Evolutionary conservation across 1,284 basidiomycete species (phyloP), one percentile per base, ranked within the genome.

Genomic region (Apiotrichum gracile): DNA sequence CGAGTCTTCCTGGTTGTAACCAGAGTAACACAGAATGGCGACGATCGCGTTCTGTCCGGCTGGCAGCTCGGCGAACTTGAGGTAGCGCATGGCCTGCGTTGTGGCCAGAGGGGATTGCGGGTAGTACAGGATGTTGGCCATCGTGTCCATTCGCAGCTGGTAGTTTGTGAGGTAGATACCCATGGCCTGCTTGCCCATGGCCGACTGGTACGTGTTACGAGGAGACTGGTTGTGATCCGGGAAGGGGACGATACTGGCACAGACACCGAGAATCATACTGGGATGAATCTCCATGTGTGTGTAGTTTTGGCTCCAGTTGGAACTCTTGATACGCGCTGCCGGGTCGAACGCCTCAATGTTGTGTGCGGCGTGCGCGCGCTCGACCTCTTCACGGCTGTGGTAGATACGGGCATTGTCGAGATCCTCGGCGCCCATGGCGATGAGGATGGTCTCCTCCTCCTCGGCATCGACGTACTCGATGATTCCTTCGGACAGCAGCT

Each of bases 101-200:
- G 94, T 97, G 0, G 94, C 94, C 34, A 98, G 85, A 27, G 94
- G 96, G 72, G 97, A 97, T 78, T 99, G 96, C 17, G 96, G 96
- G 70, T 99, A 99, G 76, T 93, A 97, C 57, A 94, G 81, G 60
- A 97, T 93, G 71, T 97, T 96, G 61, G 91, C 89, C 91, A 96
- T 94, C n/a, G 92, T 91, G 77, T 96, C 91, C 91, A 97, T 88
- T 46, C 96, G 88, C 62, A 93, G 86, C 65, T 94, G 83, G 80
- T 94, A 97, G 77, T 98, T 98, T 33, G 94, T 97, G 44, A 97
- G 81, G 77, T 89, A 96, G 60, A 97, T 91, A 49, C 94, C 94
- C 92, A 97, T 97, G 5, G 94, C 94, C 82, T 98, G 94, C 78
- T 98, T 98, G 70, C 94, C 94, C 94, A 98, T 98, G 51, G 94